Base-by-base conservation (phyloP, 495 filamentous ascomycete species). In the Xylaria grammica region DNA sequence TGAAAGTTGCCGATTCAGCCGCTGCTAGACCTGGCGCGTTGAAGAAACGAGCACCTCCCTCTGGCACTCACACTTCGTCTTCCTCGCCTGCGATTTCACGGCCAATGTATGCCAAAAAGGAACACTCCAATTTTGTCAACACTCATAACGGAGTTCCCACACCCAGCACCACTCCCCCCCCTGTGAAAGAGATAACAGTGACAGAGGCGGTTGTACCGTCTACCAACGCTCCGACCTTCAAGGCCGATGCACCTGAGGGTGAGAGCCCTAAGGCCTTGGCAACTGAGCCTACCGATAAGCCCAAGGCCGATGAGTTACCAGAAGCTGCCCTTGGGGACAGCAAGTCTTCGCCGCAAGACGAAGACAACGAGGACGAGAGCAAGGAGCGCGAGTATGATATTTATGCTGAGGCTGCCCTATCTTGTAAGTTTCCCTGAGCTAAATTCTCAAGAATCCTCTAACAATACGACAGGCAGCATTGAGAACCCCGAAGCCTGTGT, bases 401-500 rank as follows among this genome's bases (percentile, higher is more conserved):
- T 69, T 99, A 95, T 78, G 92, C 93, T 3, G 90, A 97, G 69
- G 90, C 91, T 60, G 94, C 92, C 27, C 81, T 99, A 75, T 85
- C 87, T 74, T 99, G 95, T 89, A 91, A 82, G 84, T 76, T 11
- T 15, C 62, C 38, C 48, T 58, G 1, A 59, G 27, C n/a, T 61
- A 2, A 3, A 44, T 38, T 38, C 15, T 3, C 20, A 10, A 10
- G n/a, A 27, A 9, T 15, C 24, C 50, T 56, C 75, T 79, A 69
- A 80, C 51, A 62, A 65, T 30, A 38, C 27, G 50, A 65, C 48
- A 85, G 83, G 83, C 76, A 94, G 91, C 80, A 96, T 97, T 72
- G 91, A 97, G 78, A 94, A 97, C 83, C 90, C 88, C 71, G 93
- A 97, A 75, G 83, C 85, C 22, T 97, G 93, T 76, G 67, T 94